A percentile compares a stretch with the other conserved stretches of the same genome.
These are phyloP conservation scores for Zalaria obscura DNA, from an alignment of 2,329 filamentous ascomycete genomes.

Conservation along the genomic window DNA sequence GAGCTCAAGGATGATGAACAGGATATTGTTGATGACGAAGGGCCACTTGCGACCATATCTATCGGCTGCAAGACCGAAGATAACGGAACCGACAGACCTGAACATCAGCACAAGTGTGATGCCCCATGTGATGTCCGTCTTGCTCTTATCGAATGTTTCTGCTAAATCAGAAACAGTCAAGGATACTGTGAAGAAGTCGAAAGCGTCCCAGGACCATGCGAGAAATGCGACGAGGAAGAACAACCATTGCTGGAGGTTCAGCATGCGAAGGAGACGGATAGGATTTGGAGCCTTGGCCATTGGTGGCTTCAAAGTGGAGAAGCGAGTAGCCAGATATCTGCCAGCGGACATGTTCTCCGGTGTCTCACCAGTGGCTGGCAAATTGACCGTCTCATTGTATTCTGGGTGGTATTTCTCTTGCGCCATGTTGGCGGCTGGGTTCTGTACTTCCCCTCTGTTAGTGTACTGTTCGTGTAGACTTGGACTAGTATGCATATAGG, in stretches of 20 bases:
- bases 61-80: conserved; percentile 16
- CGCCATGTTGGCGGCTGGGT: not conserved
- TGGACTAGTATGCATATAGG: no score
- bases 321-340: conserved; percentile 38
- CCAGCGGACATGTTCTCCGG: conserved; percentile 21
- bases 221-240: conserved; percentile 27
- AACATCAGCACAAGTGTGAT: conserved; percentile 28
- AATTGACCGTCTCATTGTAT: not conserved
- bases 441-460: no score
- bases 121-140: conserved; percentile 42
- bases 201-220: conserved; percentile 25
- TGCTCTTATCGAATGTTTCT: conserved; percentile 34
- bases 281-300: conserved; percentile 38
- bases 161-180: conserved; percentile 37
- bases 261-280: conserved; percentile 29
- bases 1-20: conserved; percentile 23
- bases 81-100: conserved; percentile 15
- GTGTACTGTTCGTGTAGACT: no score
- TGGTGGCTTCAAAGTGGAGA: conserved; percentile 41
- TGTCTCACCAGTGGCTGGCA: conserved; percentile 8
- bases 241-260: conserved; percentile 41
- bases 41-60: conserved; percentile 20
- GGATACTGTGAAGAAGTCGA: conserved; percentile 46
- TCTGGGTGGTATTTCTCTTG: conserved; percentile 1
- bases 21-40: conserved; percentile 20